phyloP scores from a whole-genome alignment of 768 basidiomycete species.

The Suillus spraguei region DNA sequence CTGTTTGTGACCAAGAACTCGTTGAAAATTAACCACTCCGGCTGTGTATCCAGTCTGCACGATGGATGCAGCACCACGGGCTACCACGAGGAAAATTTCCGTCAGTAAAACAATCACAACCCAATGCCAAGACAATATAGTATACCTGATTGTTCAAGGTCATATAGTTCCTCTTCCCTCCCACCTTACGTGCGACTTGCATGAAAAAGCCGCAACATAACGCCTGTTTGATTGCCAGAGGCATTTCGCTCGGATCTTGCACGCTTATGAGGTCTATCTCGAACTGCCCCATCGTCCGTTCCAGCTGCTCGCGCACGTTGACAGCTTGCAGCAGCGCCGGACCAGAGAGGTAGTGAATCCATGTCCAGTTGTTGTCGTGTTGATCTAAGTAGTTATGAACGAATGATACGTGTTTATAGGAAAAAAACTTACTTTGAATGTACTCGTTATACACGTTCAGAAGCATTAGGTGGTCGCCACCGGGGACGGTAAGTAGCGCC shows the following conservation, averaged over 20 bases:
- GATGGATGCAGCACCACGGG: constrained; percentile 62
- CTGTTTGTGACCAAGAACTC: constrained; percentile 93
- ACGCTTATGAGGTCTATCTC: constrained; percentile 77
- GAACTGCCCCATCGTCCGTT: constrained; percentile 89
- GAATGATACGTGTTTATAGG: constrained; percentile 2
- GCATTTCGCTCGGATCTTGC: constrained; percentile 70
- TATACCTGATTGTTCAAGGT: constrained; percentile 92
- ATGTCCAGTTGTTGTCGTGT: constrained; percentile 85
- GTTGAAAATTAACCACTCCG: constrained; percentile 93
- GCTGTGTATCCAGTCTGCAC: constrained; percentile 83
- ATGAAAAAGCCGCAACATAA: constrained; percentile 96
- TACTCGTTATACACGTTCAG: constrained; percentile 97
- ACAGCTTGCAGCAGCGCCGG: constrained; percentile 89
- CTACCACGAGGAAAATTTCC: constrained; percentile 9
- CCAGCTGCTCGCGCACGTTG: constrained; percentile 88
- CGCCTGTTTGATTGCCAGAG: constrained; percentile 75
- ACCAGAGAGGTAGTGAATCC: constrained; percentile 84
- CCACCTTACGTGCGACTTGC: constrained; percentile 96
- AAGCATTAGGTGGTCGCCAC: constrained; percentile 94
- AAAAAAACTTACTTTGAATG: constrained; percentile 61
- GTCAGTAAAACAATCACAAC: constrained; percentile 5
- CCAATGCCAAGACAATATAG: too few species aligned
- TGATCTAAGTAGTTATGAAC: constrained; percentile 50
- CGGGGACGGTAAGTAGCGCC: constrained; percentile 83
- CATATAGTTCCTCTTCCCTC: constrained; percentile 83